Conservation (phyloP, 768 basidiomycete species). For the Trametes coccinea region DNA sequence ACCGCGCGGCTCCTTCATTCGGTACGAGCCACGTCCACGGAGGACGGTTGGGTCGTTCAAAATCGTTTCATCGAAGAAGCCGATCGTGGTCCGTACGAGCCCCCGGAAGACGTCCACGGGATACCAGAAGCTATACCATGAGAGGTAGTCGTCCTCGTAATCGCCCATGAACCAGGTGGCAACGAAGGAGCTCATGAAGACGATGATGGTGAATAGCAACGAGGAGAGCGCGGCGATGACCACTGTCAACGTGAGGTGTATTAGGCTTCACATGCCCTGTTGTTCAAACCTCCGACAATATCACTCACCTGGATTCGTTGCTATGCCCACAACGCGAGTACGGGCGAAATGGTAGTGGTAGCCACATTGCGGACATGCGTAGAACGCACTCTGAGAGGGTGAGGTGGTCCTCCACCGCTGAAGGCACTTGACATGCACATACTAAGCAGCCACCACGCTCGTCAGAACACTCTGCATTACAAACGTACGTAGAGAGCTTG, state of each 20-base stretch:
- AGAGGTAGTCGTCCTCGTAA: slow-evolving; percentile 45
- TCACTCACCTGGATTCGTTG: slow-evolving; percentile 71
- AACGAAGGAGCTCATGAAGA: slow-evolving; percentile 68
- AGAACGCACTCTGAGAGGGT: slow-evolving; percentile 66
- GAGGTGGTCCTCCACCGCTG: slow-evolving; percentile 73
- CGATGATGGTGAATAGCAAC: slow-evolving; percentile 61
- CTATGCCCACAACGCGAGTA: slow-evolving; percentile 68
- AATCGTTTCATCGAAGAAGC: slow-evolving; percentile 55
- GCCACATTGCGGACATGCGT: slow-evolving; percentile 76
- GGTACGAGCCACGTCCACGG: slow-evolving; percentile 10
- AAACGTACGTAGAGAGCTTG: no score
- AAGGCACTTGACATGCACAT: slow-evolving; percentile 79
- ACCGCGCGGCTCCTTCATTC: slow-evolving; percentile 25
- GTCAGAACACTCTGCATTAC: no score
- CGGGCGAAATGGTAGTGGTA: slow-evolving; percentile 78
- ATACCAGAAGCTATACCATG: slow-evolving; percentile 35
- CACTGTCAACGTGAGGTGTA: slow-evolving; percentile 41
- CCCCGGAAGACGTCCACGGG: slow-evolving; percentile 61
- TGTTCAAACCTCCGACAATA: background rate
- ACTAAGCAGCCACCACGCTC: slow-evolving; percentile 39
- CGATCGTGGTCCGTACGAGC: slow-evolving; percentile 61
- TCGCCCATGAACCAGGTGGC: slow-evolving; percentile 71
- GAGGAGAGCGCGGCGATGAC: slow-evolving; percentile 62
- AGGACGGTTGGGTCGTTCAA: slow-evolving; percentile 35
- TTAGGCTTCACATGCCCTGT: slow-evolving; percentile 5